Conservation (phyloP, 2,329 filamentous ascomycete species). For the Aureobasidium sp. region DNA sequence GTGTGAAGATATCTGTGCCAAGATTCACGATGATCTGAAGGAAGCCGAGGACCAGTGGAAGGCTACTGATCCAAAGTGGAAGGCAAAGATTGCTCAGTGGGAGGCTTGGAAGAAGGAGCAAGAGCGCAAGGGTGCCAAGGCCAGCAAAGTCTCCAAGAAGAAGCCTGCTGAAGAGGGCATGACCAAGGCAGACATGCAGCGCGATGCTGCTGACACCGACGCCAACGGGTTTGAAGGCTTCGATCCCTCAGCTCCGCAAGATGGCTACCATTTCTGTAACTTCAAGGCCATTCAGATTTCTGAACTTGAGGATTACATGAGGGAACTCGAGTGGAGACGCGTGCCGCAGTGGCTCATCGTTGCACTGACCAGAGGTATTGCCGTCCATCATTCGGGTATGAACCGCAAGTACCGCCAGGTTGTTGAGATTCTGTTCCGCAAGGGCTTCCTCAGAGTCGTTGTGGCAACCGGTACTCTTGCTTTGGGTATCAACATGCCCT, state of each 20-base stretch:
- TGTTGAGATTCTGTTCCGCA: slow-evolving; percentile 68
- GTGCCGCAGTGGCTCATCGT: slow-evolving; percentile 50
- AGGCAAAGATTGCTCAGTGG: slow-evolving; percentile 51
- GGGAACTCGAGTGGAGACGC: slow-evolving; percentile 45
- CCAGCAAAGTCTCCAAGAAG: slow-evolving; percentile 35
- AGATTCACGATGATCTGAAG: slow-evolving; percentile 48
- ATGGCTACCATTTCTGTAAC: slow-evolving; percentile 61
- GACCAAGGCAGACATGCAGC: slow-evolving; percentile 51
- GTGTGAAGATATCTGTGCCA: slow-evolving; percentile 55
- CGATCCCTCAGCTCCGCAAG: slow-evolving; percentile 56
- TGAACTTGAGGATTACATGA: slow-evolving; percentile 52
- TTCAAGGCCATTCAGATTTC: slow-evolving; percentile 49
- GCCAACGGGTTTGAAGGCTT: slow-evolving; percentile 56
- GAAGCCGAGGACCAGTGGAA: slow-evolving; percentile 52
- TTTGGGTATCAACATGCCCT: slow-evolving; percentile 77
- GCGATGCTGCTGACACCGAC: slow-evolving; percentile 51
- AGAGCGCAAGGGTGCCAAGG: slow-evolving; percentile 32
- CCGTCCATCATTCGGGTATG: slow-evolving; percentile 73
- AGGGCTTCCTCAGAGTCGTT: slow-evolving; percentile 62
- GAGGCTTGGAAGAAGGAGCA: slow-evolving; percentile 50
- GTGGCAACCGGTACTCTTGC: slow-evolving; percentile 70
- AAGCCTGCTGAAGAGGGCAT: slow-evolving; percentile 40
- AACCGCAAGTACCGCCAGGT: slow-evolving; percentile 68
- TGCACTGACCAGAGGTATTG: slow-evolving; percentile 61
- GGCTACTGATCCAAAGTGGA: slow-evolving; percentile 52